Base-by-base conservation (phyloP, 176 grass and related monocot genomes). In the Carex littledalei region DNA sequence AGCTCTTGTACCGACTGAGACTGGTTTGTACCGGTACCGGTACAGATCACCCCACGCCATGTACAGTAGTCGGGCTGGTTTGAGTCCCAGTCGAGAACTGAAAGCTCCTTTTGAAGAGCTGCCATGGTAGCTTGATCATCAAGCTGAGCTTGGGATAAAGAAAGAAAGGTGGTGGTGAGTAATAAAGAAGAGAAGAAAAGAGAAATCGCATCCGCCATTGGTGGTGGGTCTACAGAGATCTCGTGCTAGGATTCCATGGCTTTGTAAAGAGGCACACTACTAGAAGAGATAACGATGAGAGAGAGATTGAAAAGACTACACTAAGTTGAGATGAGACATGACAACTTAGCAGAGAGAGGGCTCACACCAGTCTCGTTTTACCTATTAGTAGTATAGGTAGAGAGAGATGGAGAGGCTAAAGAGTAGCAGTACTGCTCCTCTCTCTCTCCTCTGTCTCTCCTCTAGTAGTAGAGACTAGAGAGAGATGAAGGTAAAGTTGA, bases 1-100 rank as follows among this genome's bases (percentile, higher is more conserved):
- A 98, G 80, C 62, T 79, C 93, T 71, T 83, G 88, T 47, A 98
- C 92, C 3, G 76, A 80, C 32, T 49, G 85, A 2, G 76, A 80
- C 45, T 49, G 85, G 43, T 86, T 60, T 9, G 55, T 52, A 20
- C n/a, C 66, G 15, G 8, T 78, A 15, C 41, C 71, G 39, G 71
- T 53, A 88, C 95, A 98, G 56, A 85, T 89, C 82, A 98, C 91
- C 53, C 95, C 95, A 32, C 85, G 89, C 95, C 95, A 94, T 24
- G 85, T 62, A 88, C 89, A 98, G 89, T 90, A 88, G 80, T 87
- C 55, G 1, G 50, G n/a, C 9, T 45, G 81, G 37, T 72, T 74
- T 43, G 18, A 11, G n/a, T 82, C 82, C 95, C 92, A 93, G n/a
- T 90, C 91, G 13, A 74, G 70, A 65, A 90, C 86, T 35, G 69